Conservation (phyloP, 2,329 filamentous ascomycete species). For the Aspergillus caelatus region DNA sequence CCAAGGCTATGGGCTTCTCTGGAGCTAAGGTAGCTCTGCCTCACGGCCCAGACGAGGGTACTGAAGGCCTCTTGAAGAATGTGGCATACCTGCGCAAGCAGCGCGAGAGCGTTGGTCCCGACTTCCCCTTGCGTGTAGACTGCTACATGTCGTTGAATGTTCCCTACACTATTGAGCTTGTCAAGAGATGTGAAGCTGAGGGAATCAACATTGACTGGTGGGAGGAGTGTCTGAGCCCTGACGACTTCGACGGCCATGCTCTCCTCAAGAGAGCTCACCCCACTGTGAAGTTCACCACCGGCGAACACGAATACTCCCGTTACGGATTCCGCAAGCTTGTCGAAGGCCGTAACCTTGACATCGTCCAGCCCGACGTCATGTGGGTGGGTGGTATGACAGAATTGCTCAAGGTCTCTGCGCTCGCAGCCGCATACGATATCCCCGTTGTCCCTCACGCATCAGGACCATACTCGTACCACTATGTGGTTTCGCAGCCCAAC, state of each 20-base stretch:
- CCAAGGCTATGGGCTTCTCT: constrained; percentile 85
- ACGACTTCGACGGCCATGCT: constrained; percentile 88
- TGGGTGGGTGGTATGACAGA: constrained; percentile 94
- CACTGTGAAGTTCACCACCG: constrained; percentile 89
- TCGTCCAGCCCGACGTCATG: constrained; percentile 96
- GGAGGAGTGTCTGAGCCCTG: constrained; percentile 90
- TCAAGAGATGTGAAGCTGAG: constrained; percentile 76
- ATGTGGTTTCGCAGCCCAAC: constrained; percentile 90
- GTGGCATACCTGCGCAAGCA: constrained; percentile 85
- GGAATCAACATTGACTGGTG: constrained; percentile 94
- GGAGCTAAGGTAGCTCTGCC: constrained; percentile 89
- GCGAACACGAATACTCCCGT: constrained; percentile 92
- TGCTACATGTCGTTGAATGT: constrained; percentile 98
- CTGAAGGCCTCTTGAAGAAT: constrained; percentile 81
- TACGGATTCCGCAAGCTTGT: constrained; percentile 95
- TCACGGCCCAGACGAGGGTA: constrained; percentile 85
- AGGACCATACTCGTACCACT: constrained; percentile 94
- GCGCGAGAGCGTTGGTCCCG: constrained; percentile 79
- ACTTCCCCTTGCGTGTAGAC: constrained; percentile 93
- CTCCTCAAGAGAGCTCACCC: constrained; percentile 90
- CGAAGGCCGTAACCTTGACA: constrained; percentile 87
- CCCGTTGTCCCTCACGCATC: constrained; percentile 94
- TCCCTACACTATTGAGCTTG: constrained; percentile 87
- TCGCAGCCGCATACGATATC: constrained; percentile 91
- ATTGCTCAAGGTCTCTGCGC: constrained; percentile 82